Base-by-base conservation (phyloP, 345 rosid genomes). In the Citrus medica region DNA sequence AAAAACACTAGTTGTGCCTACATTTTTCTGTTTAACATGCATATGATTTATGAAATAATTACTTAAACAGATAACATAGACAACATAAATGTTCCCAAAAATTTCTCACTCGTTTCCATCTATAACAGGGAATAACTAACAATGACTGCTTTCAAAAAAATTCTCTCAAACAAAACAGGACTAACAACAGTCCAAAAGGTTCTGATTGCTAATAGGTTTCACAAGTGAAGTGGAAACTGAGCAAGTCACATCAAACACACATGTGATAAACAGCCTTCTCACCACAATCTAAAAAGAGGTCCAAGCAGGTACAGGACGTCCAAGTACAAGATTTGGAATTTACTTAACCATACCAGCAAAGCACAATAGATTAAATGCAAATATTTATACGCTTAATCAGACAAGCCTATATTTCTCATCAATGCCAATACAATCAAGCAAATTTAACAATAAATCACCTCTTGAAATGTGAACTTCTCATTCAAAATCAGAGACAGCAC, bases 381-480 rank as follows among this genome's bases (percentile, higher is more conserved):
- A 46, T 73, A 69, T 27, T 40, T 73, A 37, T 22, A 63, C 12
- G 30, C 60, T 42, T 40, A 62, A 12, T n/a, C 63, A 25, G 69
- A 7, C 6, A 3, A 3, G 8, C 65, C 24, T 7, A 17, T 13
- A 59, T 30, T 40, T 40, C 77, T 22, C 64, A 53, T 53, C 2
- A 16, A 17, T 3, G 24, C 32, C 12, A 1, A 14, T 21, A 37
- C 2, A 16, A 58, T 64, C 13, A 4, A 27, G 51, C 9, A 35
- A 59, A 64, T 14, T 63, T 38, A 74, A 73, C 53, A n/a, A 40
- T 37, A 40, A n/a, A 12, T 58, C 75, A 95, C 99, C 99, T 93
- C 99, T 79, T 76, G 88, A 64, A 91, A 73, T 17, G 98, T 90
- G 88, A 93, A 95, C 80, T 77, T 93, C 82, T 95, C 97, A 73